Base-by-base conservation (phyloP, 73 alveolate genomes). In the Symbiodinium pilosum region DNA sequence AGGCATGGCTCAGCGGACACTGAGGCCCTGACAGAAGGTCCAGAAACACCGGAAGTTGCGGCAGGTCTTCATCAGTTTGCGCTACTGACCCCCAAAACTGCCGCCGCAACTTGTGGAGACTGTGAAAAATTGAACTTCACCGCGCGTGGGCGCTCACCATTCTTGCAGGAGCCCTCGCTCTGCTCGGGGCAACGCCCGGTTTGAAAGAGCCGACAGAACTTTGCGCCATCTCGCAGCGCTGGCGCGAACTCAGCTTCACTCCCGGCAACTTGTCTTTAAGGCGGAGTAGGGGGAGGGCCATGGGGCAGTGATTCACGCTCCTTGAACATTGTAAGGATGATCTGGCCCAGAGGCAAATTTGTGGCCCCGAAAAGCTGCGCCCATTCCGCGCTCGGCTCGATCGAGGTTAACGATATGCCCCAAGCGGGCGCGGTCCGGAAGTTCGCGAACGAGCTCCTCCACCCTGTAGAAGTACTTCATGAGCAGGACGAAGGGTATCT, bases 321-420 rank as follows among this genome's bases (percentile, higher is more conserved):
- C 24, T 30, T 11, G 26, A 41, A 42, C 42, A 83, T 71, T 34
- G 34, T 40, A 9, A 30, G 41, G 11, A 85, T n/a, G 77, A 43
- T 16, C n/a, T 47, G 44, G 18, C 81, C 93, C 47, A 47, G 34
- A 16, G 43, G 6, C 0, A 18, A 26, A 16, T 2, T 40, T n/a
- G 59, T 56, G 8, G 39, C 4, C 16, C 81, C 68, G 12, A 83
- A 42, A 7, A 64, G 91, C 21, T 40, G 69, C 18, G 93, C 93
- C 93, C 93, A 85, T 42, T 85, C 93, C 75, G 2, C 93, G 68
- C 93, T 85, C 93, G 21, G 47, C 81, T 3, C n/a, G 93, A 47
- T 85, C 93, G 32, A 85, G 77, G 11, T 11, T 26, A 34, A n/a
- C 38, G 73, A 44, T 14, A 34, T 26, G 77, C 12, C 4, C 32